Evolutionary conservation across 352 stramenopile genomes (phyloP).

Genomic region (Phytophthora capsici): DNA sequence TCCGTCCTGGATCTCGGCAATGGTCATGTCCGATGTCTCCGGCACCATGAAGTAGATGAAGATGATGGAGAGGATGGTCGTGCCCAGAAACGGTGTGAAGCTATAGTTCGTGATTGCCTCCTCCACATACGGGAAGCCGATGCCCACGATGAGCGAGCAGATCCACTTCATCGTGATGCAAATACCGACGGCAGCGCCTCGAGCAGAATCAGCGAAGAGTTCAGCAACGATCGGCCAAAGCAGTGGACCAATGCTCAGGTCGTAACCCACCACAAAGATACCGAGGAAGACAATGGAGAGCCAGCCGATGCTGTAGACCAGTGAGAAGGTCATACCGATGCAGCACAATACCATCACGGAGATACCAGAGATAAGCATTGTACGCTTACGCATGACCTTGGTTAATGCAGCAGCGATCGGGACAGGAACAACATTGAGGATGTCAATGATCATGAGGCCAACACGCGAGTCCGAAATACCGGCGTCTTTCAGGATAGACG

Average conservation of each 20-base stretch:
- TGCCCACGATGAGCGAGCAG: conserved; percentile 51
- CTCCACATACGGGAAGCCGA: conserved; percentile 63
- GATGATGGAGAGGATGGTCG: conserved; percentile 37
- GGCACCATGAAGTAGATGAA: conserved; percentile 60
- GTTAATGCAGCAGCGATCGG: conserved; percentile 36
- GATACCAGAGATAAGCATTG: conserved; percentile 48
- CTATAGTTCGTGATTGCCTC: conserved; percentile 52
- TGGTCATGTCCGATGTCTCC: conserved; percentile 69
- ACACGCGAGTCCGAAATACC: conserved; percentile 54
- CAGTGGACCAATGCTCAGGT: conserved; percentile 63
- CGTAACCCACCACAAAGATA: conserved; percentile 52
- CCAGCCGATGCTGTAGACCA: conserved; percentile 36
- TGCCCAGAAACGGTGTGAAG: conserved; percentile 59
- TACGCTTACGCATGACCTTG: conserved; percentile 45
- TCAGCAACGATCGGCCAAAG: conserved; percentile 56
- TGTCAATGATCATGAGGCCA: conserved; percentile 61
- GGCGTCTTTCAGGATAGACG: conserved; percentile 57
- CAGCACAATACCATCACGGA: conserved; percentile 47
- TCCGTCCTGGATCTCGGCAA: conserved; percentile 61
- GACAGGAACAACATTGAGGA: conserved; percentile 54
- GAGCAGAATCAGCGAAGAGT: conserved; percentile 62
- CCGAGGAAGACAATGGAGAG: conserved; percentile 56
- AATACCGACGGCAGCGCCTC: conserved; percentile 44
- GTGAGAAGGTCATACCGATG: conserved; percentile 51
- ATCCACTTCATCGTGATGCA: conserved; percentile 61